Evolutionary conservation across 495 filamentous ascomycete genomes (phyloP), one percentile per base, ranked within the genome.

Genomic region (Neurospora terricola): DNA sequence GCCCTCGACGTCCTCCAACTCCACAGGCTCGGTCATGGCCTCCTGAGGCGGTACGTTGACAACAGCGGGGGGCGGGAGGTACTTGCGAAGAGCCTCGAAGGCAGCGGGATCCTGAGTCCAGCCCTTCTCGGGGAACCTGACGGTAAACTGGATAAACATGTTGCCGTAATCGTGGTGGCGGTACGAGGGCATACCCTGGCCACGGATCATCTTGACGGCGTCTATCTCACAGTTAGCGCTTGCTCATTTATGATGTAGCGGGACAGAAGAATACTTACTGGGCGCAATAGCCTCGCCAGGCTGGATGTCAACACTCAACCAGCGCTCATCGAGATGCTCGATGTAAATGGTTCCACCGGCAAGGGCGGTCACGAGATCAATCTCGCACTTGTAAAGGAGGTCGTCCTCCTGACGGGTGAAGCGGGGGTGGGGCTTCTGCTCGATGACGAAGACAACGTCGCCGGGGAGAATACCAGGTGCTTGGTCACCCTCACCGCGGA

Each of bases 391-490:
- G 86, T 93, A 98, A 84, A 97, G 94, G 37, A 99, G 88, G 78
- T 99, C 96, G 79, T 99, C 96, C 45, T 94, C 93, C 82, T 96
- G 96, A 77, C 96, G 92, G 80, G 95, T 93, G 87, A 99, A 99
- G 71, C 96, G 90, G 36, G 91, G 75, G 83, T 98, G 96, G 30
- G 95, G 94, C 89, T 98, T 98, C 86, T 97, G 93, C 83, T 98
- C 94, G 75, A 98, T 98, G 82, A 97, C 93, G 79, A 99, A 99
- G 68, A 96, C 90, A 69, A 98, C 96, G 78, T 98, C 96, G 70
- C 96, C 96, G 27, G 96, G 91, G 73, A 94, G 86, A 68, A 97
- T 91, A 78, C 94, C 94, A 23, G 96, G 96, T 76, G 94, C 91
- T 82, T 99, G 96, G 83, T 99, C 96, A 82, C 96, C 96, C 80